Evolutionary conservation across 148 eudicot genomes (phyloP), one percentile per base, ranked within the genome.

Genomic region (Vaccinium macrocarpon): DNA sequence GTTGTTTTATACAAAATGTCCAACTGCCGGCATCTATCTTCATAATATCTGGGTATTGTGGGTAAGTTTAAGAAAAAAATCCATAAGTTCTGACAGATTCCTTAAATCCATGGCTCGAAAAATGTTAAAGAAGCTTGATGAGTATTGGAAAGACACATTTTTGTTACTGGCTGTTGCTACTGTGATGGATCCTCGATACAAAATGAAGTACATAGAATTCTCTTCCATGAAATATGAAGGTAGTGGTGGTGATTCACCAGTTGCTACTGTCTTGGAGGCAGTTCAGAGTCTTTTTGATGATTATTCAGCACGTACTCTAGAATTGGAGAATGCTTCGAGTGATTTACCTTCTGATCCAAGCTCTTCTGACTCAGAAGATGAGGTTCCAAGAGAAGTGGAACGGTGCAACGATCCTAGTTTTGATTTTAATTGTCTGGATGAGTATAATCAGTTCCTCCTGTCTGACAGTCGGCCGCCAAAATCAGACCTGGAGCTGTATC

Each of bases 401-500:
- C 10, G 79, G n/a, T 15, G 64, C 23, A 7, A 4, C 59, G 78
- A 84, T 11, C 76, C 77, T 72, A 19, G 48, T 38, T 86, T 64
- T 16, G 85, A 66, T 10, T 80, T 86, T 49, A 61, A 80, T 35
- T 25, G 83, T 79, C 21, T 84, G 29, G 74, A 64, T 29, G 85
- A 82, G 29, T 84, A 51, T 25, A 61, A 77, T 25, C 42, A 16
- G 53, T 72, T 84, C 11, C 49, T 80, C 18, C 84, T 80, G 76
- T 81, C 84, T 75, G 35, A 56, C 76, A 53, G 23, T 55, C 82
- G 19, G 77, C 73, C 85, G 8, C 64, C 27, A 15, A 87, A 81
- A 59, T 83, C 85, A 8, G 89, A 87, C 18, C 55, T 87, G 38
- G 89, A 87, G 42, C 11, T 46, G 70, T 89, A 89, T 79, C 48